Base-by-base conservation (phyloP, 2,329 filamentous ascomycete species). In the Penicillium corylophilum region DNA sequence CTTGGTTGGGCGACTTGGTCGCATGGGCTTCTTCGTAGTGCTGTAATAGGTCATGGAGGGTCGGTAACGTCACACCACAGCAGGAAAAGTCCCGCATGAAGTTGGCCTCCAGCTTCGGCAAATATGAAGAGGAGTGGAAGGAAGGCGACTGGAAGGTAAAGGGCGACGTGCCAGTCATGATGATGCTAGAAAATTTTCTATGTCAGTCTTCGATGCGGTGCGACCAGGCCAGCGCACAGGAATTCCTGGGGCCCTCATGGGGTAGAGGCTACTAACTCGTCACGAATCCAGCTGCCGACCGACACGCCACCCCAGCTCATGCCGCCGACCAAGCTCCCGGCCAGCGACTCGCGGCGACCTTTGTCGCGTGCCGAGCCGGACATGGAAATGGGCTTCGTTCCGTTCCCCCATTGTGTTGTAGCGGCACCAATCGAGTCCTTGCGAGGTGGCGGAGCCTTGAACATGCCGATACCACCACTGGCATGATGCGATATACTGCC, bases 61-160 rank as follows among this genome's bases (percentile, higher is more conserved):
- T 95, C 22, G 92, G 88, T 61, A 96, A 82, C 28, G 87, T 93
- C 64, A 90, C 83, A 65, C 91, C 91, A 74, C 94, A 99, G 77
- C 94, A 99, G 46, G 88, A 88, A 74, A 97, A 97, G 75, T 97
- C 92, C 73, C 88, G 88, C 90, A 97, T 95, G 72, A 96, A 99
- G 68, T 93, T 94, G 55, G 93, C 93, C 74, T 99, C 94, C 68
- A 96, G 85, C 73, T 96, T 96, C 9, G 92, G 93, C 1, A 96
- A 82, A 70, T 97, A 97, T 23, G 94, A 97, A 6, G 92, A 95
- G 1, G 93, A 97, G 73, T 97, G 93, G 65, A 90, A 95, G 1
- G 93, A 96, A 0, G 94, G 90, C n/a, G 92, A 95, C 71, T 92
- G 88, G 64, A 92, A 85, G 53, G 84, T 80, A 67, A 93, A 95